Evolutionary conservation across 805 yeast genomes (phyloP).

Genomic region (Clavispora vitiphila): DNA sequence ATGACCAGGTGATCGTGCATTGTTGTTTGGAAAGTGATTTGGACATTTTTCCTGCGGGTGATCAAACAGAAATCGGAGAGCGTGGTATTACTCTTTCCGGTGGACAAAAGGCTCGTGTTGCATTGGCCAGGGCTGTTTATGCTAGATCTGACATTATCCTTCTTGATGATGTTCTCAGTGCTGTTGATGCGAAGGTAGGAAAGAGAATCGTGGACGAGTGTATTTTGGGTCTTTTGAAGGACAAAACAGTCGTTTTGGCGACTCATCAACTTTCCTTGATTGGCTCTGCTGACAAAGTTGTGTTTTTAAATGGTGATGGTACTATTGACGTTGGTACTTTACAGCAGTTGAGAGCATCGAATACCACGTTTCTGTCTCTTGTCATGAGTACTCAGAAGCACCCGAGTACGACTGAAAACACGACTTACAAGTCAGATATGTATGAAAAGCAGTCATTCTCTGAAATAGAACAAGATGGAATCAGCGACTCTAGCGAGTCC

Average conservation of each 20-base stretch:
- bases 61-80: slow-evolving; percentile 9
- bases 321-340: background rate
- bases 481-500: background rate
- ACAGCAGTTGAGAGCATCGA: background rate
- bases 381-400: background rate
- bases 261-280: slow-evolving; percentile 8
- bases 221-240: slow-evolving; percentile 2
- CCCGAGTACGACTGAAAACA: background rate
- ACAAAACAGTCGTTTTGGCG: slow-evolving; percentile 6
- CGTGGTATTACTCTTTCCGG: slow-evolving; percentile 10
- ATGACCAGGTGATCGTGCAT: slow-evolving; percentile 2
- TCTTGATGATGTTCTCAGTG: slow-evolving; percentile 9
- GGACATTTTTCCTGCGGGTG: slow-evolving; percentile 8
- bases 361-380: slow-evolving; percentile 1
- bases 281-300: slow-evolving; percentile 3
- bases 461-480: background rate
- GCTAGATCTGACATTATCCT: slow-evolving; percentile 3
- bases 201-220: slow-evolving; percentile 6
- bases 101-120: slow-evolving; percentile 9
- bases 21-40: slow-evolving; percentile 6
- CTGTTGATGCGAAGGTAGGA: slow-evolving; percentile 9
- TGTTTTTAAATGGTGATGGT: slow-evolving; percentile 3
- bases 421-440: background rate
- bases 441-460: background rate
- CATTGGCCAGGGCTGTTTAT: slow-evolving; percentile 9